Base-by-base conservation (phyloP, 495 filamentous ascomycete species). In the Annulohypoxylon stygium region DNA sequence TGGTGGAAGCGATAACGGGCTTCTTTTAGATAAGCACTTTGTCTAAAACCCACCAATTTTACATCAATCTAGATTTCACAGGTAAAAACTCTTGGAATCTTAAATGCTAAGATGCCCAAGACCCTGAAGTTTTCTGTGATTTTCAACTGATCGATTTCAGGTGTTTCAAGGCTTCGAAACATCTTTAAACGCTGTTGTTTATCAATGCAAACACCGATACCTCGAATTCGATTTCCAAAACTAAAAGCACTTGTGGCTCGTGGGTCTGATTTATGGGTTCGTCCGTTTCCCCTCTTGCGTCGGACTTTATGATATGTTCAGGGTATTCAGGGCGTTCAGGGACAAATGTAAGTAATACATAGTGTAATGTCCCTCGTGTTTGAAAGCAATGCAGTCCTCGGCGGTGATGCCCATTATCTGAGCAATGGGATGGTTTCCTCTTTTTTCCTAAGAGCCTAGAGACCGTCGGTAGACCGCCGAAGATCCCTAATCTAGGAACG, bases 361-460 rank as follows among this genome's bases (percentile, higher is more conserved):
- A 16, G 37, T 68, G n/a, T 65, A 16, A 26, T 68, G n/a, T 59
- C 47, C 47, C 58, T 73, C 65, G 50, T 68, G 25, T 66, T 33
- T 14, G 11, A 59, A 48, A 50, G 14, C 39, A 18, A 39, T 33
- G 59, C 59, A 14, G 53, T 6, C n/a, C 58, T 34, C 9, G 43
- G 64, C 58, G 64, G 58, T 72, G 69, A 72, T 65, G 64, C 63
- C 69, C 53, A 72, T 72, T 7, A 47, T 50, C 33, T 33, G 54
- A 60, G 59, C 70, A 68, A 73, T 67, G 59, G 65, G 70, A 60
- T 68, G 16, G 14, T 50, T 72, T 72, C 69, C 64, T 30, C 30
- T 30, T 30, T 30, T 2, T 30, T 6, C 30, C 55, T 34, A 23
- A 20, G 20, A 41, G 12, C 47, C 20, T 23, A 33, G 43, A 51